phyloP scores from a whole-genome alignment of 1,284 basidiomycete genomes.

The Laetiporus sulphureus region DNA sequence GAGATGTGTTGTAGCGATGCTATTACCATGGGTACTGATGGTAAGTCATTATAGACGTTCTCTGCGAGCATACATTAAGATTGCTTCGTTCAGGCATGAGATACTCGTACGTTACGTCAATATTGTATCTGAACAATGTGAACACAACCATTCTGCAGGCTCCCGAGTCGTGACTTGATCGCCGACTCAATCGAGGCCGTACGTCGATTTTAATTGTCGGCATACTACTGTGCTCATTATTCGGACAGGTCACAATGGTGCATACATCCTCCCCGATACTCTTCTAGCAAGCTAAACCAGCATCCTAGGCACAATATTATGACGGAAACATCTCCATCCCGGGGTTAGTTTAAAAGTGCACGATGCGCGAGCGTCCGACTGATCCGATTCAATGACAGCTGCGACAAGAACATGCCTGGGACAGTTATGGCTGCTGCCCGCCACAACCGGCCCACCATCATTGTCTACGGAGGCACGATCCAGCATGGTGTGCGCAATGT shows the following conservation, averaged over 20 bases:
- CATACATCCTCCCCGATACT: constrained; percentile 7
- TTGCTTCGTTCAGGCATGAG: constrained; percentile 53
- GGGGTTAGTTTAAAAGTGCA: constrained; percentile 29
- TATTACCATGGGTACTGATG: constrained; percentile 81
- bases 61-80: not conserved
- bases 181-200: constrained; percentile 89
- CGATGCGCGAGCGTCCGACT: too few species aligned
- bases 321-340: constrained; percentile 82
- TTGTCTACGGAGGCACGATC: constrained; percentile 84
- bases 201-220: constrained; percentile 16
- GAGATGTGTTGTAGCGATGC: constrained; percentile 46
- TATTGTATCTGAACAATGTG: not conserved
- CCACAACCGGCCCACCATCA: constrained; percentile 81
- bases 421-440: constrained; percentile 80
- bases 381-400: constrained; percentile 25
- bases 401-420: constrained; percentile 94
- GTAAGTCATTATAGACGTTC: constrained; percentile 31
- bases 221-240: not conserved
- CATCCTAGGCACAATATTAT: constrained; percentile 69
- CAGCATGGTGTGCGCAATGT: constrained; percentile 67
- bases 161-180: constrained; percentile 86
- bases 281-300: not conserved
- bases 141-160: constrained; percentile 33
- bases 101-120: constrained; percentile 52
- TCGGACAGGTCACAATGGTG: constrained; percentile 59